Evolutionary conservation across 345 rosid species (phyloP).

Genomic region (Barbarea vulgaris): DNA sequence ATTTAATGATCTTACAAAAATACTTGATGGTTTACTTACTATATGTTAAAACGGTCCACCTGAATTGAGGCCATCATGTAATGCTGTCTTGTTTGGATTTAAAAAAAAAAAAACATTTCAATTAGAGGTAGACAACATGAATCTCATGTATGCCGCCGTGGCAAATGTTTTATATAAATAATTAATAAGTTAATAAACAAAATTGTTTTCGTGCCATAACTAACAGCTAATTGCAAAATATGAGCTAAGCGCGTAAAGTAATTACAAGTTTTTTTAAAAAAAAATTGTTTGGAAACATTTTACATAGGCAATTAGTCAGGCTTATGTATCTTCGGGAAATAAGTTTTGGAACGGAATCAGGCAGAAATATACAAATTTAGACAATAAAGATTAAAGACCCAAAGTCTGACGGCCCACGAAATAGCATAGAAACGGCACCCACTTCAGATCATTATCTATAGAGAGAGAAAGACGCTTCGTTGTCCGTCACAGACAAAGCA

Average conservation of each 20-base stretch:
- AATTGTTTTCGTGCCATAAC: not conserved
- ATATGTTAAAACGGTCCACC: not conserved
- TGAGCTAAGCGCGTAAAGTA: not conserved
- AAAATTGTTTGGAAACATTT: not conserved
- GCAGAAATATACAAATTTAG: not conserved
- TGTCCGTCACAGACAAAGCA: slow-evolving; percentile 21
- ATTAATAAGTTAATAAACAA: not conserved
- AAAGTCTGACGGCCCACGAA: not conserved
- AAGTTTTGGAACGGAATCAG: not conserved
- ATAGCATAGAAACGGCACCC: slow-evolving; percentile 17
- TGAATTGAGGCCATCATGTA: slow-evolving; percentile 25
- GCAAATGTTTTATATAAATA: not conserved
- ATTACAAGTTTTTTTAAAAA: not conserved
- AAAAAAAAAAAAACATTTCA: not conserved
- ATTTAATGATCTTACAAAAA: no score
- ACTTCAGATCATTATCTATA: not conserved
- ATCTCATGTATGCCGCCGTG: slow-evolving; percentile 3
- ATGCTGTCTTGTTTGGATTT: not conserved
- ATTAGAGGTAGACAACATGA: not conserved
- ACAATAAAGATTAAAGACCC: not conserved
- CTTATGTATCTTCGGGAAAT: not conserved
- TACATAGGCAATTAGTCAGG: not conserved
- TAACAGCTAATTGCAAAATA: not conserved
- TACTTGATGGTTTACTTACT: not conserved
- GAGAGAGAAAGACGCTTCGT: slow-evolving; percentile 10